Conservation (phyloP, 2,329 filamentous ascomycete species). For the Fusarium praegraminearum region DNA sequence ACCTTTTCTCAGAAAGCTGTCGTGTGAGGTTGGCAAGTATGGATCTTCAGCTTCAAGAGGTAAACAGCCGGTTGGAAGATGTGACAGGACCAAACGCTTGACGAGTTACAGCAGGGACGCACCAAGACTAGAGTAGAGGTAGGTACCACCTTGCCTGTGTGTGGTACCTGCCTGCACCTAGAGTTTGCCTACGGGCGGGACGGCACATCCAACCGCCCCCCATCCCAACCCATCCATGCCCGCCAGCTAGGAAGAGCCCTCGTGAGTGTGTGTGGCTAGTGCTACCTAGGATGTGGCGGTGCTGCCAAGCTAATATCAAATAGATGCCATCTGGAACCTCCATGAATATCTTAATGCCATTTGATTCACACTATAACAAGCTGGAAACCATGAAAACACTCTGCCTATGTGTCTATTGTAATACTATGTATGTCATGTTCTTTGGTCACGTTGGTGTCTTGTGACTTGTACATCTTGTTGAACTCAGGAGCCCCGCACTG, state of each 20-base stretch:
- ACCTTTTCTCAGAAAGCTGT: neutral
- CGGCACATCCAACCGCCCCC: constrained; percentile 28
- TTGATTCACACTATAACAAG: neutral
- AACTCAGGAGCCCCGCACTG: neutral
- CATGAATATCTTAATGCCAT: neutral
- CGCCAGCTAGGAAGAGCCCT: constrained; percentile 22
- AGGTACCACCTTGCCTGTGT: neutral
- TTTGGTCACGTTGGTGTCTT: neutral
- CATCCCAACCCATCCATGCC: constrained; percentile 21
- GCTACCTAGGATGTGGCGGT: constrained; percentile 18
- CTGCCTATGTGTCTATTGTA: no score
- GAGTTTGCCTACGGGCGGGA: constrained; percentile 17
- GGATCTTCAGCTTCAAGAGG: constrained; percentile 31
- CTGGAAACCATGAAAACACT: neutral
- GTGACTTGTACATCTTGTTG: neutral
- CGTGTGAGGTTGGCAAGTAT: constrained; percentile 15
- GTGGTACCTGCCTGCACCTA: constrained; percentile 35
- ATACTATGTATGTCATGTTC: neutral
- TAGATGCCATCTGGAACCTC: neutral
- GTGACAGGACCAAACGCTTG: constrained; percentile 41
- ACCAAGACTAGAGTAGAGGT: constrained; percentile 11
- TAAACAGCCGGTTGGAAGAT: constrained; percentile 32
- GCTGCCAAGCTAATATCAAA: constrained; percentile 3
- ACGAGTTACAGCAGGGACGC: constrained; percentile 39
- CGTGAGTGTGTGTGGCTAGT: constrained; percentile 35